Base-by-base conservation (phyloP, 2,329 filamentous ascomycete genomes). In the Fusarium begoniae region DNA sequence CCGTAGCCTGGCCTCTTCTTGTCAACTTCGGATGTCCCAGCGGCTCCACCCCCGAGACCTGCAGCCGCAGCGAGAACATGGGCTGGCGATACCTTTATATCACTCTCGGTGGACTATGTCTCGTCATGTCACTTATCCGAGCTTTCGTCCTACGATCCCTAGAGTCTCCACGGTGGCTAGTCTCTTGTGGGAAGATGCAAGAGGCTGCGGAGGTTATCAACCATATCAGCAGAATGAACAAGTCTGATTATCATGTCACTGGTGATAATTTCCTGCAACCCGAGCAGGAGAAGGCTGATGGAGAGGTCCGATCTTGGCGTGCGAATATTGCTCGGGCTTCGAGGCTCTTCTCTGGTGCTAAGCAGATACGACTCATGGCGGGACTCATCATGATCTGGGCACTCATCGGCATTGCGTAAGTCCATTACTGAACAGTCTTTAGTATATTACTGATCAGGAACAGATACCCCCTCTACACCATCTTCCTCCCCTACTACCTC, bases 401-500 rank as follows among this genome's bases (percentile, higher is more conserved):
- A 4, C 20, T 62, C 0, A 62, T 56, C 7, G 59, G 59, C 17
- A 56, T 62, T 0, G 59, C 59, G 40, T 62, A 38, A 37, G 58
- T 61, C 12, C 41, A 2, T 0, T 2, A 8, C 6, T 4, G 2
- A 6, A 6, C 17, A 7, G 0, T 14, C 13, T 10, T 1, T 10
- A 2, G 9, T 0, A 10, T 2, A 0, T 32, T n/a, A 18, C 53
- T 44, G 5, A 58, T 1, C 1, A 13, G 4, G 1, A 1, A 44
- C 20, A 62, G 59, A 24, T 62, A 62, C 11, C 59, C 59, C 1
- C 48, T 62, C 6, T 62, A 56, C 15, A 62, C 59, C 24, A 62
- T 62, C 9, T 56, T 62, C 8, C 30, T 62, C 4, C 59, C 59
- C 2, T 62, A 62, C 30, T 62, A 62, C 5, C 59, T 56, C 1